Evolutionary conservation across 495 filamentous ascomycete genomes (phyloP).

Genomic region (Hypomontagnella submonticulosa): DNA sequence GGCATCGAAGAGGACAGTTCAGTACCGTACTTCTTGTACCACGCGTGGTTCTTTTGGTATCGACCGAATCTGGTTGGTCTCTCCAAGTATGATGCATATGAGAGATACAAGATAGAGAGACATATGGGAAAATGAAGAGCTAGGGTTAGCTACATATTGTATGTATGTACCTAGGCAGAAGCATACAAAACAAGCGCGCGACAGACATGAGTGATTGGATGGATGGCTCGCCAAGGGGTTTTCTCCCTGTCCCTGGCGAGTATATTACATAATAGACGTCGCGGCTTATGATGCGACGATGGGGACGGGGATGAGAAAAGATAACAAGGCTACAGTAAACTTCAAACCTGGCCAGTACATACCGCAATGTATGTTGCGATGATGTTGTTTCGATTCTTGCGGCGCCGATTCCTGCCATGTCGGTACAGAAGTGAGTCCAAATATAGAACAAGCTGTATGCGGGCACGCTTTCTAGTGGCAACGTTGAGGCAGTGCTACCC

Average conservation of each 20-base stretch:
- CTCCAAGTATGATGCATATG: conserved; percentile 7
- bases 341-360: conserved; percentile 1
- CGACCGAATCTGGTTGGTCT: not conserved
- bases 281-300: conserved; percentile 8
- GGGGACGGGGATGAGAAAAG: not conserved
- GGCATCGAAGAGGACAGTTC: not conserved
- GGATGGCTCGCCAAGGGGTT: conserved; percentile 1
- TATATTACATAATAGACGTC: conserved; percentile 29
- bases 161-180: conserved; percentile 8
- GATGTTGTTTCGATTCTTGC: conserved; percentile 25
- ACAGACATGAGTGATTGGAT: conserved; percentile 27
- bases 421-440: conserved; percentile 22
- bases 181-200: conserved; percentile 34
- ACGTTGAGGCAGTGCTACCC: conserved; percentile 44
- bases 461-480: conserved; percentile 32
- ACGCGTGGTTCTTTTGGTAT: conserved; percentile 10
- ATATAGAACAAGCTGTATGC: conserved; percentile 41
- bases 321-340: conserved; percentile 14
- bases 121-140: not conserved
- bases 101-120: conserved; percentile 10
- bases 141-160: conserved; percentile 1
- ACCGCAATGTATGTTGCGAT: conserved; percentile 23
- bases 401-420: conserved; percentile 40
- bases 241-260: conserved; percentile 1
- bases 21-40: not conserved